Percentiles rank a stretch among this genome's conserved stretches.
Conservation (phyloP, 2,329 filamentous ascomycete species). For the Aspergillus texensis region DNA sequence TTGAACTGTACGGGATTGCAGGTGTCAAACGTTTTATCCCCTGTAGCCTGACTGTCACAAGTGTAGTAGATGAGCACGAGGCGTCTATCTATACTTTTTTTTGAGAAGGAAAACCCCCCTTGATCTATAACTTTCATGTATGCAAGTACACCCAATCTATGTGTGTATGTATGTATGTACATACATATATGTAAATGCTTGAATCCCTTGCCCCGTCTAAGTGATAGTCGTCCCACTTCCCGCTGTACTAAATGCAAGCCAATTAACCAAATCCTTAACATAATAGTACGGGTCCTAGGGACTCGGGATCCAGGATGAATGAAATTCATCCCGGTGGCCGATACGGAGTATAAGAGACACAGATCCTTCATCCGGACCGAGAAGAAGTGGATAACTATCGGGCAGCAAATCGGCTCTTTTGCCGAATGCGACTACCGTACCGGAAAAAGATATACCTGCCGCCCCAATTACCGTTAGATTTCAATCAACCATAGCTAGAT, state of each 20-base stretch:
- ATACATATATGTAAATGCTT: not conserved
- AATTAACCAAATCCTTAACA: not conserved
- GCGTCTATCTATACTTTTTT: not conserved
- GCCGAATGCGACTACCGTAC: conserved; percentile 45
- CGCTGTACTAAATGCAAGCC: not conserved
- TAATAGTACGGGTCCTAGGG: not conserved
- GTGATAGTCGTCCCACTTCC: not conserved
- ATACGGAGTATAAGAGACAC: not conserved
- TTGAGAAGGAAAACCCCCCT: not conserved
- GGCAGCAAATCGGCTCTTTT: conserved; percentile 44
- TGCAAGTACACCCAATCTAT: too few relatives aligned
- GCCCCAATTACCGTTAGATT: conserved; percentile 2
- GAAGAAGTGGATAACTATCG: conserved; percentile 19
- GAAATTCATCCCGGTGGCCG: not conserved
- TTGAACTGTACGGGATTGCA: not conserved
- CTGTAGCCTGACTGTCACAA: not conserved
- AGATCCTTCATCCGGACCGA: not conserved
- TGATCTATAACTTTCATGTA: not conserved
- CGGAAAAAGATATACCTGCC: conserved; percentile 48
- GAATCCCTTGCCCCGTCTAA: not conserved
- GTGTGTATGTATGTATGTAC: not conserved
- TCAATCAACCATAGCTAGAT: conserved; percentile 4
- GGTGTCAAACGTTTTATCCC: not conserved
- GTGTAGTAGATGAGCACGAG: not conserved
- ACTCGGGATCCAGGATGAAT: not conserved